Evolutionary conservation across 2,329 filamentous ascomycete genomes (phyloP).

Genomic region (Aspergillus amoenus): DNA sequence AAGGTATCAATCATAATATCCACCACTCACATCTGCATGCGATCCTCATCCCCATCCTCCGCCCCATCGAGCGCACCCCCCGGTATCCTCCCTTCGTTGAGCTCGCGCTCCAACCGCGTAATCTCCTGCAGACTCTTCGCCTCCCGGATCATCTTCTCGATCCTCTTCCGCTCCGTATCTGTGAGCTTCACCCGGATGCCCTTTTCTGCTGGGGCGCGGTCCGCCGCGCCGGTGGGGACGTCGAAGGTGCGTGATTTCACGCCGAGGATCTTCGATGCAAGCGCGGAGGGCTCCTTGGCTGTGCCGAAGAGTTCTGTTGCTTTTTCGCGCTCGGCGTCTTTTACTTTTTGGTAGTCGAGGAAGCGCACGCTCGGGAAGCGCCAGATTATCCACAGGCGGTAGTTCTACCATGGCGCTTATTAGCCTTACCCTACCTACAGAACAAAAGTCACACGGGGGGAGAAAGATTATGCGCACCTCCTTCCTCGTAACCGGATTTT

Average conservation of each 20-base stretch:
- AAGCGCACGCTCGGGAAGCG: constrained; percentile 81
- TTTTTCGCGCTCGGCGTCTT: constrained; percentile 74
- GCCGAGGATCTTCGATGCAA: constrained; percentile 82
- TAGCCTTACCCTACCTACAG: not conserved
- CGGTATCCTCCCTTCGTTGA: constrained; percentile 85
- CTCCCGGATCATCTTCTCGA: constrained; percentile 83
- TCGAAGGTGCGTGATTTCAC: constrained; percentile 77
- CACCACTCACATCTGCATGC: constrained; percentile 40
- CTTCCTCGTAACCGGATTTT: constrained; percentile 89
- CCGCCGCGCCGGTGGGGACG: constrained; percentile 39
- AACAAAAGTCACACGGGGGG: not conserved
- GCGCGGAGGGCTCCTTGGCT: constrained; percentile 69
- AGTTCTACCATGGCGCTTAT: constrained; percentile 62
- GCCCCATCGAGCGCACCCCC: constrained; percentile 51
- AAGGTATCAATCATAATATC: not conserved
- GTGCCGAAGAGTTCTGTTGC: constrained; percentile 84
- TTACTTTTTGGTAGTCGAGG: constrained; percentile 90
- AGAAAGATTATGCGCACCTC: constrained; percentile 63
- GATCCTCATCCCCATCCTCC: constrained; percentile 28
- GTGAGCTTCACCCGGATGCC: constrained; percentile 80
- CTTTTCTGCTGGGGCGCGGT: constrained; percentile 51
- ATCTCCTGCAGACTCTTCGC: constrained; percentile 91
- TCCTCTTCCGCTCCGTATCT: constrained; percentile 78
- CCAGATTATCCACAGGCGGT: constrained; percentile 90
- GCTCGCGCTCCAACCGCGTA: constrained; percentile 81